A percentile compares a stretch with the other conserved stretches of the same genome.
Evolutionary conservation across 441 rosid species (phyloP).

Genomic region (Pelargonium fulgidum): DNA sequence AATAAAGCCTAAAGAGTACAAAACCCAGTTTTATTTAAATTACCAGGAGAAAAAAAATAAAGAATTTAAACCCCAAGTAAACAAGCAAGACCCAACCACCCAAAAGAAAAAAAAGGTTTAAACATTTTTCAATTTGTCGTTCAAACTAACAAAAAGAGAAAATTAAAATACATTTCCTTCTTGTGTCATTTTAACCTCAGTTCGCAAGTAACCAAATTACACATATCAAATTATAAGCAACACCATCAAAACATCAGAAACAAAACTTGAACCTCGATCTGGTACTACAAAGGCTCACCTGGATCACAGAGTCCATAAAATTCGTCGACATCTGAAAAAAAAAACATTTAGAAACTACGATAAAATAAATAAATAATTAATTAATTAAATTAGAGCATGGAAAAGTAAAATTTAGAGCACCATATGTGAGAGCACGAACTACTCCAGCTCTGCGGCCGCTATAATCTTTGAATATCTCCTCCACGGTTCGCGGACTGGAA

Average conservation of each 20-base stretch:
- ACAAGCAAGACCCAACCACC: background rate
- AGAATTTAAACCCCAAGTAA: background rate
- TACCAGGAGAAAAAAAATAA: background rate
- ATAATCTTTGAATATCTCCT: conserved; percentile 77
- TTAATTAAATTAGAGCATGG: too few species aligned
- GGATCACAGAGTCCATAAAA: conserved; percentile 92
- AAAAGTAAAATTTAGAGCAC: too few species aligned
- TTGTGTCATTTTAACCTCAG: background rate
- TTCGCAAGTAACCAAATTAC: background rate
- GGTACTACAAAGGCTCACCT: conserved; percentile 40
- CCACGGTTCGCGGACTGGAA: conserved; percentile 49
- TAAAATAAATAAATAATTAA: too few species aligned
- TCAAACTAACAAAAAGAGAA: background rate
- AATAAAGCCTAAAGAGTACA: background rate
- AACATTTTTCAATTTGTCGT: background rate
- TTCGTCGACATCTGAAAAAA: conserved; percentile 66
- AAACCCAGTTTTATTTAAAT: background rate
- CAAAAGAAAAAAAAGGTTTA: too few species aligned
- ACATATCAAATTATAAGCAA: background rate
- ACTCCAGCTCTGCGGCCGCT: too few species aligned
- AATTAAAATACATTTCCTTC: background rate
- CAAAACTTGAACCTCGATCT: conserved; percentile 6
- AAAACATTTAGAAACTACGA: background rate
- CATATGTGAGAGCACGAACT: too few species aligned
- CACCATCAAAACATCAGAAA: background rate